Evolutionary conservation across 352 stramenopile genomes (phyloP), one percentile per base, ranked within the genome.

Genomic region (Peronospora tabacina): DNA sequence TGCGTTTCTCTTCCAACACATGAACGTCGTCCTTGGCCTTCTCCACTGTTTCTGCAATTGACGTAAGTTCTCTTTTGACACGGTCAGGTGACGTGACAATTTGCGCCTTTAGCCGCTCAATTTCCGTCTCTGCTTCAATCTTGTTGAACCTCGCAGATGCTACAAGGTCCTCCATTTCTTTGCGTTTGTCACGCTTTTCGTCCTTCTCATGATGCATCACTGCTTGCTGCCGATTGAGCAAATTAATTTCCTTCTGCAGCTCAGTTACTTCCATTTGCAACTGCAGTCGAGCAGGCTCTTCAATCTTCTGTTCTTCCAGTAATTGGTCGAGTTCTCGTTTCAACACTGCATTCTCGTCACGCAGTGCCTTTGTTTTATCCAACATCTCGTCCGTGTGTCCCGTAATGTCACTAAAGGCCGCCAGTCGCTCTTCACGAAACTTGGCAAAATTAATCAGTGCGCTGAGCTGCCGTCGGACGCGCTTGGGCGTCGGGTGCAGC

Each of bases 361-460:
- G 65, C 22, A 85, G 52, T 39, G 66, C 38, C 22, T 68, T 63
- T 49, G 72, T 76, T 15, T 66, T 55, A 40, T 55, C 55, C n/a
- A 74, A 46, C 30, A 79, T 47, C 41, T 71, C 55, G 33, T 93
- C 82, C 2, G 87, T 83, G 52, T 91, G 65, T n/a, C 75, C 66
- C 26, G 70, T 89, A 30, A 95, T 66, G 12, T 94, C 72, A 5
- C 61, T 66, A 52, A 97, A 97, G 11, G 90, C 63, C 1, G 60
- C 61, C 19, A 98, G 53, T 9, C 90, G 85, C 55, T 98, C 94
- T 49, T 98, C 90, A 13, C 92, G 75, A 63, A 98, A 98, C 61
- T 97, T 97, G 45, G 88, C 75, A 68, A 98, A 98, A 75, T 99
- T 99, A 56, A 98, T 98, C 35, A 97, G 82, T 17, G 92, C 96